These are phyloP conservation scores for Pichia sp. DNA, from an alignment of 1,139 yeast species.

Conservation along the genomic window DNA sequence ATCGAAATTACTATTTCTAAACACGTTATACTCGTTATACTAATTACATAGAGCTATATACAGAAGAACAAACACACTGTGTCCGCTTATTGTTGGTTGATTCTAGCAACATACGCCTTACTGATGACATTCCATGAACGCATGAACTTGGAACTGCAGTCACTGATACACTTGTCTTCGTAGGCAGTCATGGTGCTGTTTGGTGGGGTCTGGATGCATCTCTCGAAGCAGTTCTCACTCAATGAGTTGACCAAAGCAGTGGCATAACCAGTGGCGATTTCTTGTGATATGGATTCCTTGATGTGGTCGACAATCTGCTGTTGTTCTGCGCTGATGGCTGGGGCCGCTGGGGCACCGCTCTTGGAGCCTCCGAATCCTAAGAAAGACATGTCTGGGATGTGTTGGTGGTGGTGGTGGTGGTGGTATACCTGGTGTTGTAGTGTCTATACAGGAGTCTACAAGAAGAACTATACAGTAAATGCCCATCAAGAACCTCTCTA, in stretches of 20 bases:
- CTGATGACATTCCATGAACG: slow-evolving; percentile 87
- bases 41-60: too few species aligned
- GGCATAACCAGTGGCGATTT: slow-evolving; percentile 86
- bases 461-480: too few species aligned
- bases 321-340: slow-evolving; percentile 12
- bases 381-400: slow-evolving; percentile 26
- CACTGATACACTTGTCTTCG: slow-evolving; percentile 62
- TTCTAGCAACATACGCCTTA: slow-evolving; percentile 70
- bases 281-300: slow-evolving; percentile 74
- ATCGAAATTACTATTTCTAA: background rate
- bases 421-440: too few species aligned
- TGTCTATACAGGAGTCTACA: too few species aligned
- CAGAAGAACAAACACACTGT: background rate
- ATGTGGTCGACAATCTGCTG: slow-evolving; percentile 51
- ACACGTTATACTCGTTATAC: background rate
- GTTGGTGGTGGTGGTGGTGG: too few species aligned
- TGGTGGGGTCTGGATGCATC: slow-evolving; percentile 64
- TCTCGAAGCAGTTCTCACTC: slow-evolving; percentile 86
- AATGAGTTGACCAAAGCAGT: slow-evolving; percentile 82
- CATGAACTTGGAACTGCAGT: slow-evolving; percentile 87
- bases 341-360: slow-evolving; percentile 1
- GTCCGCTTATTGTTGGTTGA: slow-evolving; percentile 33
- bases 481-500: background rate
- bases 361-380: slow-evolving; percentile 28
- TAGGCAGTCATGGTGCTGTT: slow-evolving; percentile 37